These are phyloP conservation scores for Hanseniaspora osmophila DNA, from an alignment of 805 yeast species.

Conservation along the genomic window DNA sequence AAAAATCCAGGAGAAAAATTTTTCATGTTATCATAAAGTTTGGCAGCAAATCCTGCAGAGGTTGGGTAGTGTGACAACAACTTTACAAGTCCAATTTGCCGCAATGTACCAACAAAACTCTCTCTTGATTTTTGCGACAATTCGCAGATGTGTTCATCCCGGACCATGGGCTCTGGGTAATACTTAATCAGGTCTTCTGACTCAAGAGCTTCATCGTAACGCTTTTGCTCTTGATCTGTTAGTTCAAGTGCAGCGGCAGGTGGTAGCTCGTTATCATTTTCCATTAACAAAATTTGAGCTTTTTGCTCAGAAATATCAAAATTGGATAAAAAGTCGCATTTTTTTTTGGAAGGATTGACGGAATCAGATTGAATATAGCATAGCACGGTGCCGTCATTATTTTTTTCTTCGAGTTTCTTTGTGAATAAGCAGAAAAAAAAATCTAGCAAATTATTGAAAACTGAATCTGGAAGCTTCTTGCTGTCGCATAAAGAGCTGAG, in stretches of 20 bases:
- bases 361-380: conserved; percentile 20
- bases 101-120: neutral
- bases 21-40: neutral
- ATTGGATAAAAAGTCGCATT: conserved; percentile 11
- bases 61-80: neutral
- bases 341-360: conserved; percentile 15
- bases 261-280: conserved; percentile 21
- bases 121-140: neutral
- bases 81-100: neutral
- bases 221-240: neutral
- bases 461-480: conserved; percentile 22
- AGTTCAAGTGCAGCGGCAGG: neutral
- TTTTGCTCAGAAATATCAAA: conserved; percentile 21
- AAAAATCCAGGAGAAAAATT: conserved; percentile 4
- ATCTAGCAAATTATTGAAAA: conserved; percentile 33
- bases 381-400: conserved; percentile 17
- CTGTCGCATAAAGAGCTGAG: conserved; percentile 16
- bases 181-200: neutral
- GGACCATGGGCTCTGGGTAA: neutral
- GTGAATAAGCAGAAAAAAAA: conserved; percentile 31
- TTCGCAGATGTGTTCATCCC: neutral
- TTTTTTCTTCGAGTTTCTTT: conserved; percentile 23
- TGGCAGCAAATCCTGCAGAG: neutral
- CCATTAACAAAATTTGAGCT: conserved; percentile 20
- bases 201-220: neutral